Conservation (phyloP, 73 alveolate species). For the Paramecium caudatum region DNA sequence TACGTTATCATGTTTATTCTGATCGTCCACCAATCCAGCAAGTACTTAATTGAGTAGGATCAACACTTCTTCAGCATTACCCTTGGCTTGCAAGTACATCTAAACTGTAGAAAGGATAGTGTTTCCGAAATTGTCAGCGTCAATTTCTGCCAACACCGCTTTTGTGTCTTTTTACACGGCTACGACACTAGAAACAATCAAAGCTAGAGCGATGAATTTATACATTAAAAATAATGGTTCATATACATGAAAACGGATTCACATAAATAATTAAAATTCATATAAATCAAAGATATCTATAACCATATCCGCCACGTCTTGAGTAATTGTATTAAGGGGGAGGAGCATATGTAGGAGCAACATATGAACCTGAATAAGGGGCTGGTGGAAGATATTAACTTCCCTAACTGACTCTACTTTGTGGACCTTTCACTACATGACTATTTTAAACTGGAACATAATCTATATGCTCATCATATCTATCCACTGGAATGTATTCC, state of each 20-base stretch:
- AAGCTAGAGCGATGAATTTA: slow-evolving; percentile 24
- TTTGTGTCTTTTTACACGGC: slow-evolving; percentile 62
- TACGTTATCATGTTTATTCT: slow-evolving; percentile 54
- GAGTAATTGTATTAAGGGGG: background rate
- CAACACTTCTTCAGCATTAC: slow-evolving; percentile 59
- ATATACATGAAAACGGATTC: slow-evolving; percentile 56
- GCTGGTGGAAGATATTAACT: slow-evolving; percentile 21
- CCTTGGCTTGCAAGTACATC: slow-evolving; percentile 59
- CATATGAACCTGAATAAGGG: too few species aligned
- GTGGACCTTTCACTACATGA: slow-evolving; percentile 62
- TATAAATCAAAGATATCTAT: slow-evolving; percentile 64
- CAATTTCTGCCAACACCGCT: slow-evolving; percentile 58
- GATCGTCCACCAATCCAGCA: slow-evolving; percentile 66
- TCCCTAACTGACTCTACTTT: slow-evolving; percentile 36
- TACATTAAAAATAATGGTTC: slow-evolving; percentile 62
- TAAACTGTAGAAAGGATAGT: slow-evolving; percentile 58
- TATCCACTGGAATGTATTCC: slow-evolving; percentile 76
- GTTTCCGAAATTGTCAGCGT: slow-evolving; percentile 69
- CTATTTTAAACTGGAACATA: slow-evolving; percentile 65
- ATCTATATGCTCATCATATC: slow-evolving; percentile 73
- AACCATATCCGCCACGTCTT: slow-evolving; percentile 51
- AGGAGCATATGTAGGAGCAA: too few species aligned
- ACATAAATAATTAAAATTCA: background rate
- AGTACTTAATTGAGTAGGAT: slow-evolving; percentile 30
- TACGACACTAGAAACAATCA: background rate